Base-by-base conservation (phyloP, 2,329 filamentous ascomycete species). In the Calonectria montana region DNA sequence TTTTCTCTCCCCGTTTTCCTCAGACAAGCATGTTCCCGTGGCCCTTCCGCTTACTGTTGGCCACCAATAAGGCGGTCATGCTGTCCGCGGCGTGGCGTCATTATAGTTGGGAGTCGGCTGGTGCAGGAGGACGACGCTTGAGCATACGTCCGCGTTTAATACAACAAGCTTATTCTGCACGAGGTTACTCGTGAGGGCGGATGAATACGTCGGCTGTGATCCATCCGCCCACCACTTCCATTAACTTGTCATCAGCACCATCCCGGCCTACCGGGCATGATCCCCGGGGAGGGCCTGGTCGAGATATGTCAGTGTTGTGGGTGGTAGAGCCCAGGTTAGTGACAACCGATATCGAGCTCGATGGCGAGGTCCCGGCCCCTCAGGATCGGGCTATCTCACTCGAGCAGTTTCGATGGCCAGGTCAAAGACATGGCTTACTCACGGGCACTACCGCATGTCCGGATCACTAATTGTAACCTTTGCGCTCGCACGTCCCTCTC, bases 351-450 rank as follows among this genome's bases (percentile, higher is more conserved):
- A 48, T 41, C 13, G 23, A 31, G 27, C 3, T 47, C 27, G 41
- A 48, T 59, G 53, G 64, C n/a, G 65, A 67, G 53, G 53, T 61
- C 23, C 35, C 35, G 39, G 23, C 66, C 67, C 67, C 50, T 59
- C 67, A 18, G 57, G 57, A 71, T 71, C 69, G 64, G 53, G 43
- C 43, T 48, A 39, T 12, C 41, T 31, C 29, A 59, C n/a, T 53
- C 35, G 43, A 55, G 45, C 13, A 1, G 1, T 21, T 25, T 39
- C 18, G 62, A 53, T 43, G 59, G 62, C 25, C 41, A 16, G 29
- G 48, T 25, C 67, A 64, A 69, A 47, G 47, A 57, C 37, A 55
- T 55, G 59, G 55, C 27, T 29, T 55, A 47, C 16, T 50, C 41
- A 62, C 65, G 31, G 65, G 43, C 53, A 61, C 53, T 61, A 43